Evolutionary conservation across 768 basidiomycete genomes (phyloP), one percentile per base, ranked within the genome.

Genomic region (Lactarius quietus): DNA sequence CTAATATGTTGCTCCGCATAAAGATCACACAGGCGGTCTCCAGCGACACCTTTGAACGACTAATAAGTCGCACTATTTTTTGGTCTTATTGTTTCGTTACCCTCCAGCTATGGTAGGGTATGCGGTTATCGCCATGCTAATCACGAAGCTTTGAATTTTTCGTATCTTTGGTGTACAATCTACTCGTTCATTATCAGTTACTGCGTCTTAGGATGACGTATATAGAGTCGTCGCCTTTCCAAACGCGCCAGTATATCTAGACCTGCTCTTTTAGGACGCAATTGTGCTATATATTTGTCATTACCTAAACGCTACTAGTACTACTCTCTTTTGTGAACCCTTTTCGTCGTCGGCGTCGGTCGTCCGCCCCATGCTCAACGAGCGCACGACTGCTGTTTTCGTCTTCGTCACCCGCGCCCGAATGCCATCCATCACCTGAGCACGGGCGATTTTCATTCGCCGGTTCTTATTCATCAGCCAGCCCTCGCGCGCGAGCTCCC

Each of bases 41-140:
- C 0, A 91, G 92, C 3, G 92, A 92, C 71, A 87, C 92, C 0
- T 98, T 98, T 73, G 96, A 98, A 77, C 81, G 93, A 1, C 82
- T 98, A 39, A 90, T 97, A 74, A 89, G 87, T 65, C 84, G 92
- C 60, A 98, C 95, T 0, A 92, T 98, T 65, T 94, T 94, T 74
- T 95, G 93, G 93, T 83, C 89, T 2, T 98, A 96, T 73, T 94
- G 92, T 70, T 77, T 93, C 38, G 78, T 95, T 62, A 95, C 95
- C 94, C 95, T 2, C 90, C 92, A 2, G 81, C 89, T n/a, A 92
- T 87, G 61, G 86, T 94, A 61, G 71, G 80, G 20, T 89, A 87
- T 71, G 90, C 95, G 57, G 82, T 95, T 52, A 72, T 92, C 31
- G 93, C 90, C 1, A 75, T 96, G 51, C 63, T 86, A 58, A 72